Evolutionary conservation across 352 stramenopile species (phyloP).

Genomic region (Globisporangium uncinulatum): DNA sequence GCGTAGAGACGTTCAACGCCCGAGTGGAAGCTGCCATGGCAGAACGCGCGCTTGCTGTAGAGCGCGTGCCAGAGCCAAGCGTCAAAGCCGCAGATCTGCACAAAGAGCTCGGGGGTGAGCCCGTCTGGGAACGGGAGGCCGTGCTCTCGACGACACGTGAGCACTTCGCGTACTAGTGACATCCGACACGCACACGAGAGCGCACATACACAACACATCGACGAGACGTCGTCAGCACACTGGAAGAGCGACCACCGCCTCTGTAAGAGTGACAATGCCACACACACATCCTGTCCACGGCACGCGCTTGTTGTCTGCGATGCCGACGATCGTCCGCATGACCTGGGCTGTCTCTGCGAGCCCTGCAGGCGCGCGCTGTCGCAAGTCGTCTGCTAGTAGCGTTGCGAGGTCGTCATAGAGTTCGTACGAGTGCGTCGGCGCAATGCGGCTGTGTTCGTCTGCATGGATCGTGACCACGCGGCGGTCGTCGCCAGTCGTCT

Average conservation of each 20-base stretch:
- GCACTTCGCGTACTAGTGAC: conserved; percentile 58
- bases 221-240: not conserved
- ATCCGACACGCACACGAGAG: not conserved
- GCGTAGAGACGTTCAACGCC: conserved; percentile 52
- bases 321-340: conserved; percentile 41
- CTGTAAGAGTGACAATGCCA: not conserved
- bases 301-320: conserved; percentile 28
- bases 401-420: conserved; percentile 46
- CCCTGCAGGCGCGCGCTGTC: conserved; percentile 33
- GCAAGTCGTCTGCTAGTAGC: conserved; percentile 45
- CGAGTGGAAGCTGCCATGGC: conserved; percentile 45
- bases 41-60: conserved; percentile 67
- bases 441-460: conserved; percentile 42
- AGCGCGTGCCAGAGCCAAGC: conserved; percentile 73
- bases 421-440: conserved; percentile 60
- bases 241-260: not conserved
- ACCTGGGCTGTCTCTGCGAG: conserved; percentile 29
- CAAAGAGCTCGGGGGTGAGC: conserved; percentile 50
- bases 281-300: conserved; percentile 66
- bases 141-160: conserved; percentile 62
- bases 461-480: conserved; percentile 35
- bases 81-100: conserved; percentile 55
- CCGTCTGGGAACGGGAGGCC: conserved; percentile 48
- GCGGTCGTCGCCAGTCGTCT: conserved; percentile 1
- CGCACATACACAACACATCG: conserved; percentile 5